These are phyloP conservation scores for Catunica adiposa DNA, from an alignment of 2,329 filamentous ascomycete species.

Conservation along the genomic window DNA sequence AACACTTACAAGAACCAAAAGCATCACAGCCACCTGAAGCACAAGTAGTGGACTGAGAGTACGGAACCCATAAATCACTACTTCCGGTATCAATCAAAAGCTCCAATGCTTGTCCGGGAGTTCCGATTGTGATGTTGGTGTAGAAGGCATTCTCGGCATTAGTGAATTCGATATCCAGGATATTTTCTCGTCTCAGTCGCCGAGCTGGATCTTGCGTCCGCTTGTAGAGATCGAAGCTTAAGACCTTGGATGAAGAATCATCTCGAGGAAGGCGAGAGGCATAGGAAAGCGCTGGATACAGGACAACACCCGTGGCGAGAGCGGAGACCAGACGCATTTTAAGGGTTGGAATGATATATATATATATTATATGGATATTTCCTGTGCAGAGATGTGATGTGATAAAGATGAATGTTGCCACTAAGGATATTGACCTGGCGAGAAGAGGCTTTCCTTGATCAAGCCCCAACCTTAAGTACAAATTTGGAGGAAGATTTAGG, in stretches of 20 bases:
- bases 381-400: too few species aligned
- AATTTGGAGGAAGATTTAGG: too few species aligned
- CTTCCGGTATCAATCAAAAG: conserved; percentile 49
- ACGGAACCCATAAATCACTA: conserved; percentile 46
- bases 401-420: too few species aligned
- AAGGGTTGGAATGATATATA: neutral
- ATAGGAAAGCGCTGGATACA: neutral
- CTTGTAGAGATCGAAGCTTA: conserved; percentile 7
- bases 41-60: conserved; percentile 25
- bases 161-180: conserved; percentile 1
- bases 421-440: too few species aligned
- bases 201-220: neutral
- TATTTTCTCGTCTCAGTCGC: neutral
- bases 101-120: conserved; percentile 37
- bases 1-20: conserved; percentile 23
- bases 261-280: neutral
- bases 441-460: too few species aligned
- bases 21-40: conserved; percentile 15
- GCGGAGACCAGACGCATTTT: neutral
- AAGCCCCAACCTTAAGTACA: too few species aligned
- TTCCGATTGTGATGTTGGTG: conserved; percentile 39
- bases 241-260: neutral
- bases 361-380: neutral
- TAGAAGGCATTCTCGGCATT: conserved; percentile 30
- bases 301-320: neutral